Base-by-base conservation (phyloP, 2,329 filamentous ascomycete genomes). In the Diaporthe eres region DNA sequence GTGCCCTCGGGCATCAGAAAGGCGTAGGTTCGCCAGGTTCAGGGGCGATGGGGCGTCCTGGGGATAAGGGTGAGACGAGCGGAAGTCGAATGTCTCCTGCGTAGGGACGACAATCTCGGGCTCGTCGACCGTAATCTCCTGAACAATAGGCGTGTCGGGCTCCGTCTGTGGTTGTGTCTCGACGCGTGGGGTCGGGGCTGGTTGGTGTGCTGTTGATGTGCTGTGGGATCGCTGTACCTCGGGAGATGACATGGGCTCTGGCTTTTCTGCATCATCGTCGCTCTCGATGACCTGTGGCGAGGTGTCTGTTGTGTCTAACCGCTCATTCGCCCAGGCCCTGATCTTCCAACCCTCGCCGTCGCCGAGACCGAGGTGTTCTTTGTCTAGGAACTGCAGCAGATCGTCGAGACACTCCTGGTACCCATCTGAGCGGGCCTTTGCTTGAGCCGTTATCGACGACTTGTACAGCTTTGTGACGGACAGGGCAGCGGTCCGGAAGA, bases 381-480 rank as follows among this genome's bases (percentile, higher is more conserved):
- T 93, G 82, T 98, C 96, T 72, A 98, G 86, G 79, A 98, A 97
- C 22, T 89, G 85, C n/a, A 98, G 86, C 7, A 99, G 87, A 79
- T 98, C 96, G 78, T 98, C 95, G 51, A 99, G 87, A 51, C 96
- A 97, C 82, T 98, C 96, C 83, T 98, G 96, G 80, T 98, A 98
- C 37, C 97, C 97, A 53, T 96, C 93, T 70, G 91, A 86, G 68
- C 94, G 92, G 63, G 95, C 92, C 80, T 93, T 92, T 68, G 93
- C 89, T 82, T 97, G 93, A 67, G 94, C 94, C 44, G 92, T 89
- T 17, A 94, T 93, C 4, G 96, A 96, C 53, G 93, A 96, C 85
- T 98, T 98, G 87, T 98, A 98, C 19, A 99, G 92, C 81, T 97
- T 98, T 65, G 97, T 98, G 74, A 98, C 96, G 8, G 95, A 98